phyloP scores from a whole-genome alignment of 306 rosid species.

The Alnus rubra region DNA sequence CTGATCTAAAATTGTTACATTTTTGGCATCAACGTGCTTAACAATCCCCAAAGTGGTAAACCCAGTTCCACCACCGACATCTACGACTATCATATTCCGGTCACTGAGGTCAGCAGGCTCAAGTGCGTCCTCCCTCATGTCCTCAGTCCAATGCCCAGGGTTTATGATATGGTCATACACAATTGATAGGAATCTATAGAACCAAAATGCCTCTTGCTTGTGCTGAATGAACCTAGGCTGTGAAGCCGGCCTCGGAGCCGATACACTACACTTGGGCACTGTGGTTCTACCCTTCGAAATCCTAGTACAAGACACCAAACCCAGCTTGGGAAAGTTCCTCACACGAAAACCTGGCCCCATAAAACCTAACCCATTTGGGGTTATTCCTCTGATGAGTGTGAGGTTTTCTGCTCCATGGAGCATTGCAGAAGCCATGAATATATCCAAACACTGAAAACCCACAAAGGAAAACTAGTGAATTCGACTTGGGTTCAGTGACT shows the following conservation, averaged over 20 bases:
- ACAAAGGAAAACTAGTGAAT: constrained; percentile 14
- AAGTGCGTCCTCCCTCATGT: constrained; percentile 94
- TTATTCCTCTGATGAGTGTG: constrained; percentile 37
- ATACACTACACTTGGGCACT: constrained; percentile 57
- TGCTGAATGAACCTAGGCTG: constrained; percentile 94
- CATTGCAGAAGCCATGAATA: constrained; percentile 65
- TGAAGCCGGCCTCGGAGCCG: constrained; percentile 78
- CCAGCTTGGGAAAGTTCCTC: constrained; percentile 39
- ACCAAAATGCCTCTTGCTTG: constrained; percentile 95
- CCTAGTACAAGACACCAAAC: constrained; percentile 36
- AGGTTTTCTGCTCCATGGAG: constrained; percentile 69
- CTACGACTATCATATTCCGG: constrained; percentile 74
- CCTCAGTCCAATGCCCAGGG: constrained; percentile 97
- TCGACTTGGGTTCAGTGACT: constrained; percentile 2
- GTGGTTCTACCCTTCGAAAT: constrained; percentile 30
- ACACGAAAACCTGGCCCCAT: constrained; percentile 44
- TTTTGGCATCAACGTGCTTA: constrained; percentile 86
- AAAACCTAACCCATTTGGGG: constrained; percentile 55
- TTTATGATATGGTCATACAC: constrained; percentile 87
- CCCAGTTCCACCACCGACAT: constrained; percentile 93
- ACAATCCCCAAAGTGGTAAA: constrained; percentile 89
- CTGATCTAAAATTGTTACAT: constrained; percentile 91
- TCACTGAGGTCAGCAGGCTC: constrained; percentile 81
- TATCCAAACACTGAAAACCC: constrained; percentile 20
- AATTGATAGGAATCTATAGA: constrained; percentile 84